Percentiles rank a stretch among this genome's conserved stretches.
These are phyloP conservation scores for Aspergillus sp. DNA, from an alignment of 2,329 filamentous ascomycete species.

Conservation along the genomic window DNA sequence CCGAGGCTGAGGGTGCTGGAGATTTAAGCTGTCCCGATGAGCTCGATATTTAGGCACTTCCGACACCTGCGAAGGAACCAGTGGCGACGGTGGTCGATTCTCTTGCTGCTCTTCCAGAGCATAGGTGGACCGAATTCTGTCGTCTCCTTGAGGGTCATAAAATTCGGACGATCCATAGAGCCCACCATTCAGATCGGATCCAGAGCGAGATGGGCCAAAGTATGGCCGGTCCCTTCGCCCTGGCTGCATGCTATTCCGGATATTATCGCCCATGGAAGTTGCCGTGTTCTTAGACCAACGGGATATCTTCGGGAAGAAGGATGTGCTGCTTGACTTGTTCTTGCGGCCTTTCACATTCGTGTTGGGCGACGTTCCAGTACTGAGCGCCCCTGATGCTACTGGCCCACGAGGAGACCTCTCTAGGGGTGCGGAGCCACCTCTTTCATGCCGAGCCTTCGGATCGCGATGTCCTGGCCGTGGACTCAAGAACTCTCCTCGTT, in stretches of 20 bases:
- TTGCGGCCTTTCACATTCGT: slow-evolving; percentile 67
- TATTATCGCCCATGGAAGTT: slow-evolving; percentile 71
- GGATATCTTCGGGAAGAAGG: slow-evolving; percentile 83
- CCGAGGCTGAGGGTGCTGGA: slow-evolving; percentile 57
- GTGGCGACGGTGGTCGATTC: slow-evolving; percentile 48
- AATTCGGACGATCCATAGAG: slow-evolving; percentile 40
- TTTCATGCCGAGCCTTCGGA: slow-evolving; percentile 33
- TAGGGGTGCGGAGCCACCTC: slow-evolving; percentile 36
- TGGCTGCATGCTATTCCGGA: slow-evolving; percentile 52
- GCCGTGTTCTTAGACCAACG: slow-evolving; percentile 96
- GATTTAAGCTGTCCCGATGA: slow-evolving; percentile 53
- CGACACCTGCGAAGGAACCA: slow-evolving; percentile 50
- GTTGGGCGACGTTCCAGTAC: slow-evolving; percentile 69
- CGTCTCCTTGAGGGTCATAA: slow-evolving; percentile 39
- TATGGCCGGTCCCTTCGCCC: slow-evolving; percentile 53
- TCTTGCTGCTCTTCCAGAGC: slow-evolving; percentile 35
- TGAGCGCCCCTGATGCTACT: slow-evolving; percentile 41
- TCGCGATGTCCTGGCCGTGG: slow-evolving; percentile 53
- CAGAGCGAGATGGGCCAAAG: slow-evolving; percentile 62
- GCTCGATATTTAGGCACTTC: slow-evolving; percentile 56
- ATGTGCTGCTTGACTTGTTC: slow-evolving; percentile 77
- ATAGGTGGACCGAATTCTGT: slow-evolving; percentile 35
- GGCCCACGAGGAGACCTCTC: slow-evolving; percentile 37
- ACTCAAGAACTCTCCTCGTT: slow-evolving; percentile 41
- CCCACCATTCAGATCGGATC: slow-evolving; percentile 62